Evolutionary conservation across 306 rosid species (phyloP), one percentile per base, ranked within the genome.

Genomic region (Adenanthera pavonina): DNA sequence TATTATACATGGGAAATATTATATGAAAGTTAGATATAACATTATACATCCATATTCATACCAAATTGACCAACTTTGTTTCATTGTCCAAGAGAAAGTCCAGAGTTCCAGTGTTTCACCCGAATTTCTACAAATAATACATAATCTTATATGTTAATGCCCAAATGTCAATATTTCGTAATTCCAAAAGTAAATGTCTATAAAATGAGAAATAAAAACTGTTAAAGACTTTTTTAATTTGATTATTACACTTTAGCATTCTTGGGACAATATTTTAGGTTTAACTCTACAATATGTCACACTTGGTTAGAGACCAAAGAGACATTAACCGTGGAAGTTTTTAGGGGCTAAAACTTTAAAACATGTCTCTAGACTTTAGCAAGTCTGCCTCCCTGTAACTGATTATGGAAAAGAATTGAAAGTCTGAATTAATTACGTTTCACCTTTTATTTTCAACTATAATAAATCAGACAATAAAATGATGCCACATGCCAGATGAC

Each of bases 251-350:
- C 71, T 83, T 76, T 80, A 85, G 85, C 85, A 87, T 85, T 87
- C 83, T 87, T 87, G 66, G 61, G 86, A 84, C 72, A 77, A 88
- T 41, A 74, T 67, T 25, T n/a, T 88, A 88, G 91, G 79, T 84
- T 88, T 86, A 91, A 91, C 91, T 86, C 92, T 89, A 87, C 88
- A 89, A 86, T 82, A 76, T 84, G 87, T 44, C 83, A 81, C 88
- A 72, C 82, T 72, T 66, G 88, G 91, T 77, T 85, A 84, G 85
- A 77, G 85, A 84, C 87, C 91, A 83, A 51, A 64, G 74, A 69
- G 84, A 80, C 84, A 72, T 79, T 80, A 80, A 77, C 88, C 84
- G 79, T 78, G 25, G 54, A 82, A 75, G 79, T 83, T 84, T 86
- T 69, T 82, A 88, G 87, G 72, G 89, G 84, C 3, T 73, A 62